Evolutionary conservation across 208 protist genomes (phyloP).

Genomic region (Acanthamoeba quina): DNA sequence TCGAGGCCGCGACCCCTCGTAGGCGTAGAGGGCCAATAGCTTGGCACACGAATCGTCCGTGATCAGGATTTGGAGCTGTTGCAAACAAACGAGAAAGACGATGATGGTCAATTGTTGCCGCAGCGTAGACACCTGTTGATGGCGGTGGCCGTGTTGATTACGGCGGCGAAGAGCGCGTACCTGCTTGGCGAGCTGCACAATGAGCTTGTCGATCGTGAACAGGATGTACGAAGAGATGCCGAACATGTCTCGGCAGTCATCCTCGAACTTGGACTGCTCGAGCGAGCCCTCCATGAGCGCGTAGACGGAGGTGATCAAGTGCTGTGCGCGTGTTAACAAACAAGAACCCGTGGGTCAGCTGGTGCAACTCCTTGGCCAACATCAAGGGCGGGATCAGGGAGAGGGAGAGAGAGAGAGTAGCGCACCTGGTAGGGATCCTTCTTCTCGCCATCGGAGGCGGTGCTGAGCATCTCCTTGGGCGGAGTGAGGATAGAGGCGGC

Average conservation of each 20-base stretch:
- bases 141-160: too few species aligned
- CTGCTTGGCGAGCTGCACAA: slow-evolving; percentile 77
- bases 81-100: too few species aligned
- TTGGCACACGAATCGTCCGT: slow-evolving; percentile 74
- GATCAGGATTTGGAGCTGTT: slow-evolving; percentile 76
- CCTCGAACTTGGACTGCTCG: slow-evolving; percentile 79
- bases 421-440: slow-evolving; percentile 5
- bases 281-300: slow-evolving; percentile 21
- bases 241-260: slow-evolving; percentile 80
- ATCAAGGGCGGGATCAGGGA: neutral
- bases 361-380: neutral
- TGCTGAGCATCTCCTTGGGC: neutral
- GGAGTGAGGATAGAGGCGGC: slow-evolving; percentile 32
- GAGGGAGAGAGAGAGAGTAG: neutral
- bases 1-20: slow-evolving; percentile 38
- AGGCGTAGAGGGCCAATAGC: slow-evolving; percentile 75
- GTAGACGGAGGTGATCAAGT: slow-evolving; percentile 53
- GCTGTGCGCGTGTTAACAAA: neutral
- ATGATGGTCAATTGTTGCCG: neutral
- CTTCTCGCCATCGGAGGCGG: neutral
- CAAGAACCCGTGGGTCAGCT: neutral
- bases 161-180: neutral
- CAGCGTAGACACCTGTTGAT: neutral
- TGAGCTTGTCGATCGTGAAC: slow-evolving; percentile 83
- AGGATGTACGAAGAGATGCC: slow-evolving; percentile 79